Base-by-base conservation (phyloP, 2,329 filamentous ascomycete species). In the Ophiostoma fasciatum region DNA sequence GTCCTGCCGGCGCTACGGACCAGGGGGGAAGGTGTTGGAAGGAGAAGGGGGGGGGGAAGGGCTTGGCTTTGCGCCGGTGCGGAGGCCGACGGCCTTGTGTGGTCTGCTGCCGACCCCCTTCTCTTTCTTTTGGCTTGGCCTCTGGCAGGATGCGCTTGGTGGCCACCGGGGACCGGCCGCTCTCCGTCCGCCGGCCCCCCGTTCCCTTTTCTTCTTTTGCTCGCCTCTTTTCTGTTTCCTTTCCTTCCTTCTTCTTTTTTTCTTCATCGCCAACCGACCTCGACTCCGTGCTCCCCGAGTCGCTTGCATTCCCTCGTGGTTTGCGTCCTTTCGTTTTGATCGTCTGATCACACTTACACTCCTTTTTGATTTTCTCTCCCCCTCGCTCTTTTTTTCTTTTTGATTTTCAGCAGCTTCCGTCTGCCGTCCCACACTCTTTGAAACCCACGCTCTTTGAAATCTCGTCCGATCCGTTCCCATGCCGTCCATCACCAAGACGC, bases 291-390 rank as follows among this genome's bases (percentile, higher is more conserved):
- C 27, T 33, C 28, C n/a, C 21, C 23, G 26, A 15, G 36, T 38
- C 41, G 18, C 37, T 33, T 41, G 43, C 43, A 44, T 38, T 34
- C 43, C 43, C 28, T 42, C 29, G 34, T 35, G 42, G 43, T 44
- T 38, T 44, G 43, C 43, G 43, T 45, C 43, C 43, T 42, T 41
- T 45, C 43, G 30, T 44, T 45, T 45, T 35, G 41, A 38, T 42
- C 37, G 28, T 13, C 33, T n/a, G 41, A 40, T 42, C 37, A 34
- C 29, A 31, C 22, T 32, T 25, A 23, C 22, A 10, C 22, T 23
- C 22, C 4, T 23, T 23, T 23, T 6, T 23, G 9, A 5, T 23
- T 23, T 23, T 6, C 21, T 6, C 6, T 22, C 21, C 9, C 9
- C 12, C 9, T 23, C 22, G 9, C 31, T 41, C 35, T 18, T 28